These are phyloP conservation scores for Panaeolus papilionaceus DNA, from an alignment of 768 basidiomycete genomes.

Conservation along the genomic window DNA sequence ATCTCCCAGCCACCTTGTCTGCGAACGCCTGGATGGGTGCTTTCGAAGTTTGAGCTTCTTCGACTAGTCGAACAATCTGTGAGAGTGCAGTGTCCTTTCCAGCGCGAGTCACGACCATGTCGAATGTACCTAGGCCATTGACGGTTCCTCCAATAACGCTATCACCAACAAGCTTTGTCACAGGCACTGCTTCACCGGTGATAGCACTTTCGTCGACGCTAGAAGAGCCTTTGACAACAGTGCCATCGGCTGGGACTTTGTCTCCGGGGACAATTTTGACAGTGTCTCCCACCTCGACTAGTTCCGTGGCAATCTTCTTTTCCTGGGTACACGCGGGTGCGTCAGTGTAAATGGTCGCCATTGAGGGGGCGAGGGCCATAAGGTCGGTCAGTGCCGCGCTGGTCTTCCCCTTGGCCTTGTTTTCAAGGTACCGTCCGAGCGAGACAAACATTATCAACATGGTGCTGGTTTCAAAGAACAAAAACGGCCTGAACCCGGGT, in stretches of 20 bases:
- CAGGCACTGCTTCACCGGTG: conserved; percentile 92
- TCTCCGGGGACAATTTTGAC: conserved; percentile 97
- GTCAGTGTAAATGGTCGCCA: conserved; percentile 95
- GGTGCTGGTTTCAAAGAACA: conserved; percentile 98
- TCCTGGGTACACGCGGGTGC: conserved; percentile 80
- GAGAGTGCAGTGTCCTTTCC: conserved; percentile 96
- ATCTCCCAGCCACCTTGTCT: conserved; percentile 92
- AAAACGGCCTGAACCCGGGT: conserved; percentile 76
- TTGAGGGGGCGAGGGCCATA: conserved; percentile 93
- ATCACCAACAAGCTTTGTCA: conserved; percentile 84
- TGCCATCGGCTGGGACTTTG: conserved; percentile 95
- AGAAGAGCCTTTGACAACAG: conserved; percentile 84
- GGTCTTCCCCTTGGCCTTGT: conserved; percentile 96
- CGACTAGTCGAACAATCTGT: conserved; percentile 96
- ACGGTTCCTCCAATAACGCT: conserved; percentile 95
- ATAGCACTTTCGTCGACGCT: conserved; percentile 95
- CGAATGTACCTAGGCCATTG: conserved; percentile 96
- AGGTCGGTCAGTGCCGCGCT: conserved; percentile 96
- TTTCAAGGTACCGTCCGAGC: conserved; percentile 94
- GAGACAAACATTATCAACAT: conserved; percentile 99
- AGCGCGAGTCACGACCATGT: conserved; percentile 94
- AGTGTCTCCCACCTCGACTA: conserved; percentile 92
- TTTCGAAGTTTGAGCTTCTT: conserved; percentile 97
- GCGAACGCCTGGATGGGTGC: conserved; percentile 98
- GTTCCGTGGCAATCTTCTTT: conserved; percentile 91